phyloP scores from a whole-genome alignment of 1,139 yeast genomes.

The Ogataea hybrid region DNA sequence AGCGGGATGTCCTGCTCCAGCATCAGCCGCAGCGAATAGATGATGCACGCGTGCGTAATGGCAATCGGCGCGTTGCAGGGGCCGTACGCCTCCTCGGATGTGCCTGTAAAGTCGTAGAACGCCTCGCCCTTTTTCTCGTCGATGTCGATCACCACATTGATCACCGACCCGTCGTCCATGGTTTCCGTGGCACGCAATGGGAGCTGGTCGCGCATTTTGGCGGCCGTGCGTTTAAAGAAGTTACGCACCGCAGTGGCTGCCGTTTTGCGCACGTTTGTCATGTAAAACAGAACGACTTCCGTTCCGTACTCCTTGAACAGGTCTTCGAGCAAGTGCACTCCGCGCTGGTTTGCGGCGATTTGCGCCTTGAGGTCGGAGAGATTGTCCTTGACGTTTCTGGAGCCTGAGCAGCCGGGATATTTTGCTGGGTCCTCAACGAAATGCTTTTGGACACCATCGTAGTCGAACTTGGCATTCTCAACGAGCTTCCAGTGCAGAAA shows the following conservation, averaged over 20 bases:
- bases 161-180: conserved; percentile 48
- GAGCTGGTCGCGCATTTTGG: conserved; percentile 18
- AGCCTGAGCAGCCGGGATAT: too few species aligned
- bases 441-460: too few species aligned
- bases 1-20: conserved; percentile 40
- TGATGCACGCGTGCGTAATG: conserved; percentile 38
- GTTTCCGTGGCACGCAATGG: conserved; percentile 34
- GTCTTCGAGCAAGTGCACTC: conserved; percentile 34
- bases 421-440: too few species aligned
- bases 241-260: conserved; percentile 32
- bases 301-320: conserved; percentile 39
- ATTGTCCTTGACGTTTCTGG: too few species aligned
- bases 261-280: conserved; percentile 46
- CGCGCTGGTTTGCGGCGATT: too few species aligned
- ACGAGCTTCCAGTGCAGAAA: too few species aligned
- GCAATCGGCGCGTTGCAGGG: conserved; percentile 40
- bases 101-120: conserved; percentile 52
- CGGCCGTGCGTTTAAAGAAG: conserved; percentile 24
- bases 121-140: conserved; percentile 37
- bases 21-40: conserved; percentile 38
- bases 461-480: too few species aligned
- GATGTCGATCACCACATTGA: conserved; percentile 38
- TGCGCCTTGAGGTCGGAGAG: too few species aligned
- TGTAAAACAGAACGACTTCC: conserved; percentile 38
- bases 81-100: conserved; percentile 37